Evolutionary conservation across 495 filamentous ascomycete species (phyloP).

Genomic region (Tuber calosporum): DNA sequence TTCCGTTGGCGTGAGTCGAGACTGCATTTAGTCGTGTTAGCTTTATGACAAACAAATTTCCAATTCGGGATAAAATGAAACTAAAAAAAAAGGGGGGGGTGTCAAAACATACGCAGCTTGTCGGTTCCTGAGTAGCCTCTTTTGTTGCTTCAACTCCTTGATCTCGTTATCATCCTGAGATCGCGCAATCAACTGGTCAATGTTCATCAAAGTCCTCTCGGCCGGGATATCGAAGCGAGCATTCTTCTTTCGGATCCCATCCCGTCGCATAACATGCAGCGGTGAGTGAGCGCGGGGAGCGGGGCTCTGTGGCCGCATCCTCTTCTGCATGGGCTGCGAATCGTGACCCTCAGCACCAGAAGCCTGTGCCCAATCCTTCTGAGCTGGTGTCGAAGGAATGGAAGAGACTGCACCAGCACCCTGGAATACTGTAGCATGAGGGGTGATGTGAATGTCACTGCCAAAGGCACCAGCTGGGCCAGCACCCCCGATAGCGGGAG

Average conservation of each 20-base stretch:
- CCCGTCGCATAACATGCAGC: constrained; percentile 60
- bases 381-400: constrained; percentile 40
- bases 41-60: constrained; percentile 8
- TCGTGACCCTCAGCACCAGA: constrained; percentile 54
- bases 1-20: constrained; percentile 96
- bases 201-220: constrained; percentile 86
- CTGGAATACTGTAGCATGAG: constrained; percentile 48
- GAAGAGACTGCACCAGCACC: constrained; percentile 43
- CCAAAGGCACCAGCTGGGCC: constrained; percentile 37
- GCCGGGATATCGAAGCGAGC: constrained; percentile 95
- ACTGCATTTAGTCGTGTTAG: constrained; percentile 50
- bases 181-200: constrained; percentile 83
- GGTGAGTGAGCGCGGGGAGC: constrained; percentile 72
- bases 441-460: constrained; percentile 46
- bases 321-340: constrained; percentile 58
- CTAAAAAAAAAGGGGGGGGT: constrained; percentile 9
- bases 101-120: constrained; percentile 77
- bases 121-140: constrained; percentile 85
- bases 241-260: constrained; percentile 99
- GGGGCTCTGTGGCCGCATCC: constrained; percentile 63
- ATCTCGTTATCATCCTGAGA: constrained; percentile 87
- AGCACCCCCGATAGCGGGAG: constrained; percentile 35
- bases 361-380: constrained; percentile 56
- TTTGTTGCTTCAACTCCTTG: constrained; percentile 98
- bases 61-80: constrained; percentile 30